Evolutionary conservation across 768 basidiomycete genomes (phyloP), one percentile per base, ranked within the genome.

Genomic region (Omphalotus guepiniiformis): DNA sequence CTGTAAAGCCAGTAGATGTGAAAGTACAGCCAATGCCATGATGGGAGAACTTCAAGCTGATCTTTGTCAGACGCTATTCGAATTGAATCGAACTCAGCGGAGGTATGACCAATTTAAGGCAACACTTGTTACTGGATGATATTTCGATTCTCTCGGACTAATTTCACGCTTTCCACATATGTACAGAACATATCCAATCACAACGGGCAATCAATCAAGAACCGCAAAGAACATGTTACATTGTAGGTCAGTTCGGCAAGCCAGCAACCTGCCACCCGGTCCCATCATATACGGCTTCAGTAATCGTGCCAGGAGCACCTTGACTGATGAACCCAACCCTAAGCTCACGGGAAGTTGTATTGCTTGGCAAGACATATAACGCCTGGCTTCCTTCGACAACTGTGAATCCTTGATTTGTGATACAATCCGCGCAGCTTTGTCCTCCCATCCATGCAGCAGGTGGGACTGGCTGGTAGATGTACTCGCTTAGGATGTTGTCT

Each of bases 191-290:
- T n/a, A n/a, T n/a, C n/a, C n/a, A n/a, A n/a, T n/a, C n/a, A n/a
- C n/a, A n/a, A n/a, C n/a, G n/a, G n/a, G n/a, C n/a, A n/a, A n/a
- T n/a, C n/a, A n/a, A n/a, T n/a, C n/a, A n/a, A n/a, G n/a, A n/a
- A n/a, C n/a, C n/a, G n/a, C n/a, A n/a, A n/a, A n/a, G n/a, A n/a
- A n/a, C n/a, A n/a, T n/a, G n/a, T n/a, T n/a, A n/a, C n/a, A n/a
- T n/a, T n/a, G n/a, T n/a, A n/a, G n/a, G 4, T 44, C 15, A 30
- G 22, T 21, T n/a, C 22, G 32, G 19, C 25, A 46, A 28, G 3
- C 25, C 26, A 46, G 44, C 36, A 15, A 46, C 36, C 11, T 34
- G 27, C 44, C 32, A 35, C 6, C 36, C 44, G 25, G 25, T 46
- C 11, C 44, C 36, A 23, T n/a, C 26, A 25, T 46, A 34, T 19